phyloP scores from a whole-genome alignment of 2,329 filamentous ascomycete genomes.

The Arthrobotrys entomopaga region DNA sequence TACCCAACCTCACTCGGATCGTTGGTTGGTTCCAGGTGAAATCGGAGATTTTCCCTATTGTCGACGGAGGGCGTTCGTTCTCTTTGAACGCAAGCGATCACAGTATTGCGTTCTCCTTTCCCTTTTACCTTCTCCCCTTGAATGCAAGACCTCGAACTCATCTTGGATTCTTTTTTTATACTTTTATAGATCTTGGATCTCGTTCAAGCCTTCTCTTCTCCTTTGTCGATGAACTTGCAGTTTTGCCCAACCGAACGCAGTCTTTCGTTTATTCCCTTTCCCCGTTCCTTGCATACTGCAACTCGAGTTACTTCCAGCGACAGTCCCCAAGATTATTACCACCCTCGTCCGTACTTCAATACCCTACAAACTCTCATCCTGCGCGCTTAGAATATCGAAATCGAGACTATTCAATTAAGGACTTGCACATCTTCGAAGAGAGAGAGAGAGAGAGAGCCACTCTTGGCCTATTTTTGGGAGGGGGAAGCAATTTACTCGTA shows the following conservation, averaged over 20 bases:
- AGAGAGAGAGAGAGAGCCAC: too few relatives aligned
- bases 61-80: slow-evolving; percentile 40
- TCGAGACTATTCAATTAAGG: not conserved
- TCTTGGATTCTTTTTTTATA: slow-evolving; percentile 23
- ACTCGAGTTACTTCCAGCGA: slow-evolving; percentile 25
- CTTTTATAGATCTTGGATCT: slow-evolving; percentile 30
- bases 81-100: slow-evolving; percentile 29
- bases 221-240: slow-evolving; percentile 34
- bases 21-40: slow-evolving; percentile 34
- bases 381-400: slow-evolving; percentile 46
- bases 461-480: slow-evolving; percentile 52
- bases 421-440: not conserved
- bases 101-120: slow-evolving; percentile 43
- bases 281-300: slow-evolving; percentile 47
- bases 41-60: slow-evolving; percentile 55
- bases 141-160: slow-evolving; percentile 26
- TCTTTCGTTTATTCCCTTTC: slow-evolving; percentile 46
- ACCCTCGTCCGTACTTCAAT: slow-evolving; percentile 21
- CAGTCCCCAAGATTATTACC: slow-evolving; percentile 31
- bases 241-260: slow-evolving; percentile 51
- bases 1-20: slow-evolving; percentile 10
- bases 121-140: slow-evolving; percentile 7
- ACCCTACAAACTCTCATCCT: slow-evolving; percentile 6
- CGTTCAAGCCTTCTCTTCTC: slow-evolving; percentile 7
- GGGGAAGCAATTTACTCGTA: slow-evolving; percentile 36